Evolutionary conservation across 495 filamentous ascomycete species (phyloP).

Genomic region (Elasticomyces elasticus): DNA sequence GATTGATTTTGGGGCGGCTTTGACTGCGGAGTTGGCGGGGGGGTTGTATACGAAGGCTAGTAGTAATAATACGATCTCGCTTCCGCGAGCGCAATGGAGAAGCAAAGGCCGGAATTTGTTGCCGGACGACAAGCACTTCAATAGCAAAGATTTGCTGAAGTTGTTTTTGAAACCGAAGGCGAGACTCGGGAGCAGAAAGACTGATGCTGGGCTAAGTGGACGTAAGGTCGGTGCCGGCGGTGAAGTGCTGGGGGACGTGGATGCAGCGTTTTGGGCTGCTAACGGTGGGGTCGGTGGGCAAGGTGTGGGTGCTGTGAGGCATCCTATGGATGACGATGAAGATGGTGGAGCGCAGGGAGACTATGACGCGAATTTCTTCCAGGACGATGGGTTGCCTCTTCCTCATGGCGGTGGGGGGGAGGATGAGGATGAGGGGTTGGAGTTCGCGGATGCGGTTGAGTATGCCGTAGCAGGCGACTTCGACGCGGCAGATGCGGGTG

Average conservation of each 20-base stretch:
- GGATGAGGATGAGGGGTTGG: conserved; percentile 72
- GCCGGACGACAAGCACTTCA: conserved; percentile 97
- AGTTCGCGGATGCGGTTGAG: conserved; percentile 86
- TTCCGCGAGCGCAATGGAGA: conserved; percentile 91
- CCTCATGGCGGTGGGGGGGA: conserved; percentile 56
- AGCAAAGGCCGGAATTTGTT: conserved; percentile 86
- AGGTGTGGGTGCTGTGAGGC: conserved; percentile 34
- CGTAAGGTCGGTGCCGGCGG: conserved; percentile 22
- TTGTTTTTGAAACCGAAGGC: conserved; percentile 94
- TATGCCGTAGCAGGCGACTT: conserved; percentile 55
- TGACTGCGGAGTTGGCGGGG: conserved; percentile 62
- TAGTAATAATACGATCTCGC: conserved; percentile 66
- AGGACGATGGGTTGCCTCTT: conserved; percentile 72
- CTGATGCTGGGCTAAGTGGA: conserved; percentile 26
- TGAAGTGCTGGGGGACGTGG: conserved; percentile 58
- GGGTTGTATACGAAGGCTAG: conserved; percentile 74
- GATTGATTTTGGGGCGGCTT: conserved; percentile 72
- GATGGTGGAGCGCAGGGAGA: conserved; percentile 46
- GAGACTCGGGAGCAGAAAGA: conserved; percentile 51
- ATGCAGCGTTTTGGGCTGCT: conserved; percentile 90
- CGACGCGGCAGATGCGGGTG: conserved; percentile 25
- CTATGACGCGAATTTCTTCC: conserved; percentile 97
- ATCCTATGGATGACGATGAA: conserved; percentile 35
- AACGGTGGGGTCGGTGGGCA: conserved; percentile 27
- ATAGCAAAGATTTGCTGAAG: conserved; percentile 75